These are phyloP conservation scores for Wickerhamiella domercqiae DNA, from an alignment of 805 yeast species.

Conservation along the genomic window DNA sequence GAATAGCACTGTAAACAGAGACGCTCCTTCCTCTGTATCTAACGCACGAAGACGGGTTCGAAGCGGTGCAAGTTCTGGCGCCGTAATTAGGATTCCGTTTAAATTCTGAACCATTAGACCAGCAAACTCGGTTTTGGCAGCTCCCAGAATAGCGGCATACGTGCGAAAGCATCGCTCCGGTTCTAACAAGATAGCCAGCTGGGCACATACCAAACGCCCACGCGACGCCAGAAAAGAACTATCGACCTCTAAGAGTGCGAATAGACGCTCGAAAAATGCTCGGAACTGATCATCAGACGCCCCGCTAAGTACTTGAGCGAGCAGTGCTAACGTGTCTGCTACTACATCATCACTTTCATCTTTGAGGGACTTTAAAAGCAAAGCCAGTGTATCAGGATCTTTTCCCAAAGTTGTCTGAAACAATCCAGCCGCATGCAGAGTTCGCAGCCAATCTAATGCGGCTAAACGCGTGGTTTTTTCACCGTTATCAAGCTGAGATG, in stretches of 20 bases:
- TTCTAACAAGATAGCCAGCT: conserved; percentile 63
- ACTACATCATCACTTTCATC: conserved; percentile 71
- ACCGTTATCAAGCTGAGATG: conserved; percentile 59
- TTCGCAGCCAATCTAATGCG: conserved; percentile 76
- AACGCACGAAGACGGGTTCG: conserved; percentile 49
- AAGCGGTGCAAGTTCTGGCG: conserved; percentile 60
- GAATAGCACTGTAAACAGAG: conserved; percentile 60
- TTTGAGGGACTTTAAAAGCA: conserved; percentile 55
- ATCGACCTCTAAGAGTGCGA: conserved; percentile 57
- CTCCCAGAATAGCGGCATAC: conserved; percentile 52
- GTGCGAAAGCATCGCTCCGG: conserved; percentile 74
- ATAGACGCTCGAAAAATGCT: conserved; percentile 55
- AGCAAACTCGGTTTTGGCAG: conserved; percentile 35
- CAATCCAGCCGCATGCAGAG: conserved; percentile 35
- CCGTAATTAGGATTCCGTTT: conserved; percentile 70
- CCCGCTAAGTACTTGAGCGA: conserved; percentile 57
- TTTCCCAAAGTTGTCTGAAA: neutral
- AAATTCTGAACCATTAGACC: conserved; percentile 73
- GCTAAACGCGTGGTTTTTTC: conserved; percentile 72
- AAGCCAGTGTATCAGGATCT: conserved; percentile 26
- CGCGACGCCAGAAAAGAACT: conserved; percentile 47
- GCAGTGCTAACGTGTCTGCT: conserved; percentile 50
- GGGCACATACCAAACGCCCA: conserved; percentile 72
- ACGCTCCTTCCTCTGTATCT: conserved; percentile 49
- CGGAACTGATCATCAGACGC: conserved; percentile 64